Percentiles rank a stretch among this genome's conserved stretches.
Conservation (phyloP, 2,329 filamentous ascomycete genomes). For the Fusarium hainanense region DNA sequence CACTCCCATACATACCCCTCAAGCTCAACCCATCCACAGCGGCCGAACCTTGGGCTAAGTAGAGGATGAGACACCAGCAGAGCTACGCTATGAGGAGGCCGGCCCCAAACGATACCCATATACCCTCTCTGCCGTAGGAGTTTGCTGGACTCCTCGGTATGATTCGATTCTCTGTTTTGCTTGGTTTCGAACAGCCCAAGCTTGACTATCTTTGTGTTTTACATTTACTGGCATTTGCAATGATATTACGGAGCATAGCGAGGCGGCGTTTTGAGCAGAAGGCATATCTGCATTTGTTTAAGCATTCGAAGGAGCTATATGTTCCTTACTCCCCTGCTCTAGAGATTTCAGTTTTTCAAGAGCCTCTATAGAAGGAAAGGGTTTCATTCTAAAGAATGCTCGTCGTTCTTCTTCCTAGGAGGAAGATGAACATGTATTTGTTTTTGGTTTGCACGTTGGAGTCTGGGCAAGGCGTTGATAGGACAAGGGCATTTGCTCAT, state of each 20-base stretch:
- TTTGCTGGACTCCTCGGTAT: slow-evolving; percentile 25
- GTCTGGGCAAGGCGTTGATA: slow-evolving; percentile 38
- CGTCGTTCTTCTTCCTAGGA: slow-evolving; percentile 6
- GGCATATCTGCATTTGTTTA: slow-evolving; percentile 41
- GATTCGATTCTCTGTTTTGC: slow-evolving; percentile 39
- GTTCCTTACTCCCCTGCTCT: slow-evolving; percentile 17
- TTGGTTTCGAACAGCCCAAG: slow-evolving; percentile 26
- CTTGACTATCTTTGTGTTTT: slow-evolving; percentile 33
- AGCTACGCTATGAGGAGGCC: slow-evolving; percentile 33
- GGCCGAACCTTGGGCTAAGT: slow-evolving; percentile 62
- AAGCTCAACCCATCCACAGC: slow-evolving; percentile 63
- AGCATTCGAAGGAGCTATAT: slow-evolving; percentile 34
- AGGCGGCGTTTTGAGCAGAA: slow-evolving; percentile 51
- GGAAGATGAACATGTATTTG: slow-evolving; percentile 10
- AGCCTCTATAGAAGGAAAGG: slow-evolving; percentile 26
- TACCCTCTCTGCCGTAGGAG: slow-evolving; percentile 39
- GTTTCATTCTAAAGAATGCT: slow-evolving; percentile 16
- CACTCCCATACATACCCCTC: slow-evolving; percentile 46
- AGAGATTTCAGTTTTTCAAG: slow-evolving; percentile 25
- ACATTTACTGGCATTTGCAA: slow-evolving; percentile 39
- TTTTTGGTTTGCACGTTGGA: slow-evolving; percentile 19
- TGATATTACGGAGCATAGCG: slow-evolving; percentile 55
- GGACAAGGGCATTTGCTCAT: slow-evolving; percentile 14
- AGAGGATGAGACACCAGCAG: slow-evolving; percentile 26
- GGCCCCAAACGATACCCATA: slow-evolving; percentile 49